Base-by-base conservation (phyloP, 176 grass and related monocot genomes). In the Carex kokanica region DNA sequence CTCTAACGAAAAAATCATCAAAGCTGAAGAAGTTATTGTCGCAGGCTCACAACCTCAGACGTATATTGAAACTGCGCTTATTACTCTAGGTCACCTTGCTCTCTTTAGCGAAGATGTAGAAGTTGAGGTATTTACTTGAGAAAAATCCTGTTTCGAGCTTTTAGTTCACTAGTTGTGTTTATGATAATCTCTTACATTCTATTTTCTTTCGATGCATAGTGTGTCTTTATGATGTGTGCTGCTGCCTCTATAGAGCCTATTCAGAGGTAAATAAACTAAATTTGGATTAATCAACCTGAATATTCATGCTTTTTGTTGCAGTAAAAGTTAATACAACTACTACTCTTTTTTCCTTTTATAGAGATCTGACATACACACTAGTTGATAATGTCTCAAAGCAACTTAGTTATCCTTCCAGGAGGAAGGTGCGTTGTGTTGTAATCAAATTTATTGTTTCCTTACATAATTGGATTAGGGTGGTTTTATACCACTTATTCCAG, bases 171-270 rank as follows among this genome's bases (percentile, higher is more conserved):
- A 58, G 54, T 69, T 38, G 32, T 41, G 17, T 13, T 52, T 66
- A 36, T 78, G 31, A 71, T 79, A 58, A 58, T 62, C 8, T 63
- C 31, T 83, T 55, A 65, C 4, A 36, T 38, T 21, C 1, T 59
- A 15, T 62, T 47, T 85, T 32, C 81, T 14, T 45, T 94, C 6
- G 78, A 63, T 80, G 34, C 85, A 61, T 83, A 97, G 94, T 88
- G 88, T 55, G 81, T 89, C 60, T 97, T 97, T 87, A 97, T 97
- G 94, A 91, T 97, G 86, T 94, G 86, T 85, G 94, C 85, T 67
- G 88, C 88, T 80, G 92, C 94, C 87, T 90, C 90, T 86, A 74
- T 88, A 49, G 90, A 97, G 72, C 90, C 92, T 64, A 85, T 64
- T 91, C 87, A 98, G 73, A 83, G 92, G 94, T 97, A 92, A 49